Evolutionary conservation across 257 asterid genomes (phyloP), one percentile per base, ranked within the genome.

Genomic region (Salvia miltiorrhiza): DNA sequence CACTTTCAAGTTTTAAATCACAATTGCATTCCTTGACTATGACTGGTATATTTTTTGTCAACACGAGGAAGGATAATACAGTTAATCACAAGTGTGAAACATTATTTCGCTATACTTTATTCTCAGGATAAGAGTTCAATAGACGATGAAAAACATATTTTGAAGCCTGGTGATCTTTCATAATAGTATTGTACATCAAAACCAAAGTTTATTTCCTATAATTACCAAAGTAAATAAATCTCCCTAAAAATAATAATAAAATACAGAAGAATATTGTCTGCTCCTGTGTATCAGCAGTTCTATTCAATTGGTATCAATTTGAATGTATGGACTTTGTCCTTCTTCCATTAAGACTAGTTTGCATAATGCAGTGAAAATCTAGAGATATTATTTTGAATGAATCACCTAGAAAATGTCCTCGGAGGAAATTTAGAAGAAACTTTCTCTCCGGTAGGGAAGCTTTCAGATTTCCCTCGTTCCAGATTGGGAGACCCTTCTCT

Each of bases 371-470:
- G 21, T 50, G 41, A 2, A 35, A 33, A 35, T 13, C 8, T 50
- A 48, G 45, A 35, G 37, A 12, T 9, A 39, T 44, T 3, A 33
- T 35, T 45, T 52, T 58, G 63, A 61, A 52, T 23, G 47, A 74
- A 79, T 88, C 83, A 92, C 81, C 97, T 89, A 39, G 92, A 81
- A 63, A 71, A 64, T 71, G 90, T 86, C 66, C 88, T 78, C 2
- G 94, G 82, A 75, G 93, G 71, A 72, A 23, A 71, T 60, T 65
- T 76, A 37, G 87, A 67, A 52, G 65, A 79, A 47, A 67, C 83
- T 80, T 85, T 84, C 10, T 88, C 93, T 40, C 40, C 77, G 4
- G 70, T 55, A 5, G 88, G 86, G 64, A 80, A 78, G 87, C 87
- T 82, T 53, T 83, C 93, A 43, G 95, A 81, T 66, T 76, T 86